Evolutionary conservation across 306 rosid genomes (phyloP).

Genomic region (Prunus persica): DNA sequence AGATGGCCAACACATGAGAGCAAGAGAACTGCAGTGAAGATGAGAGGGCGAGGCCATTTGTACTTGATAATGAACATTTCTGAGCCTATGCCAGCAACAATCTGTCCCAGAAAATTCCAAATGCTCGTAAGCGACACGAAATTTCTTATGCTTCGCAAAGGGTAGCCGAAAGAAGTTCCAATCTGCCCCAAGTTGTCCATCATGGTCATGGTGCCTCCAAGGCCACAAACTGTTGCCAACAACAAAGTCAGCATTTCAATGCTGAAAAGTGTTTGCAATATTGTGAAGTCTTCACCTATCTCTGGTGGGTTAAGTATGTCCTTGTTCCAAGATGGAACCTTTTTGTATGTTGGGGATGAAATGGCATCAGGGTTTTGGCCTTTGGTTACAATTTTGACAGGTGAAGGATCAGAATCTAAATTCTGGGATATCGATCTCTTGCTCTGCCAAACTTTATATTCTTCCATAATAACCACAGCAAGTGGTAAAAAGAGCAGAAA

Average conservation of each 20-base stretch:
- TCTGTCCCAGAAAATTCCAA: constrained; percentile 19
- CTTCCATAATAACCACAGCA: constrained; percentile 45
- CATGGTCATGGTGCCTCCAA: constrained; percentile 25
- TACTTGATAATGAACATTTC: constrained; percentile 18
- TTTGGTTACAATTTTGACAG: background rate
- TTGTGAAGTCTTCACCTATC: constrained; percentile 28
- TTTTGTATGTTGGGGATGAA: background rate
- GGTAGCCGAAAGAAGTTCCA: constrained; percentile 31
- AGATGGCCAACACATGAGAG: constrained; percentile 24
- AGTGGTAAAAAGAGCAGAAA: constrained; percentile 60
- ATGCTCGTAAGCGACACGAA: constrained; percentile 29
- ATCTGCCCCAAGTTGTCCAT: constrained; percentile 34
- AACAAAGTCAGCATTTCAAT: constrained; percentile 16
- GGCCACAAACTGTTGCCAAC: constrained; percentile 12
- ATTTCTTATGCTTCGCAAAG: constrained; percentile 1
- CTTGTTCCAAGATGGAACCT: constrained; percentile 7
- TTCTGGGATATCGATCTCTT: constrained; percentile 7
- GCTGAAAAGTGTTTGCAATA: constrained; percentile 26
- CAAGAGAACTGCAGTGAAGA: constrained; percentile 14
- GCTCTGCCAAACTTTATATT: constrained; percentile 22
- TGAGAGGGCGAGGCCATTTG: constrained; percentile 26
- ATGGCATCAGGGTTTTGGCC: background rate
- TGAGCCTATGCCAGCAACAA: constrained; percentile 2
- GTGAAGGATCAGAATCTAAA: background rate
- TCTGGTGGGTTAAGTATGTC: constrained; percentile 18